These are phyloP conservation scores for Periconia sp. DNA, from an alignment of 2,329 filamentous ascomycete genomes.

Conservation along the genomic window DNA sequence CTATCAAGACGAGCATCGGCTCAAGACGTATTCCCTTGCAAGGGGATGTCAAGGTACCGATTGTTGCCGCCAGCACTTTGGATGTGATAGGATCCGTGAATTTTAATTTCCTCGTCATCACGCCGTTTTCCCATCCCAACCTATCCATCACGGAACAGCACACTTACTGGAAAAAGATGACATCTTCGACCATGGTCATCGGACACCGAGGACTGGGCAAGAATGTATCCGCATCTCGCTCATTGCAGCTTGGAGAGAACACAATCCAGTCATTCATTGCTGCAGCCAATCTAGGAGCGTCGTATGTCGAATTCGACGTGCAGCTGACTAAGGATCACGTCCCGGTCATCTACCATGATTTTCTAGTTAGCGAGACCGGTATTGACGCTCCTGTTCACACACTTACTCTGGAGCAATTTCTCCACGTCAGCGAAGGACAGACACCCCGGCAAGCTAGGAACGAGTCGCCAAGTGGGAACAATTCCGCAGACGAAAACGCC, in stretches of 20 bases:
- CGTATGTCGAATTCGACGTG: constrained; percentile 78
- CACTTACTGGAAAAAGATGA: constrained; percentile 88
- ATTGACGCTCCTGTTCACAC: constrained; percentile 97
- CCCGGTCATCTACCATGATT: constrained; percentile 98
- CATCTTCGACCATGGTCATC: constrained; percentile 83
- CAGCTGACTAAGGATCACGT: constrained; percentile 99
- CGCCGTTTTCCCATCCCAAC: constrained; percentile 89
- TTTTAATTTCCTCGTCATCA: constrained; percentile 96
- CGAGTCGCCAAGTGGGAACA: constrained; percentile 44
- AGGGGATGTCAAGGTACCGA: constrained; percentile 88
- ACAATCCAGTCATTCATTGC: constrained; percentile 95
- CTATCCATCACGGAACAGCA: constrained; percentile 89
- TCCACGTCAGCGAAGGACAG: constrained; percentile 73
- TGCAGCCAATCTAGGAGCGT: constrained; percentile 85
- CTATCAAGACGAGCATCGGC: constrained; percentile 79
- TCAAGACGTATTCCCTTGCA: constrained; percentile 88
- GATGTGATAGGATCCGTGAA: constrained; percentile 94
- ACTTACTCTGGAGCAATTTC: constrained; percentile 90
- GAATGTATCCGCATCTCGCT: constrained; percentile 80
- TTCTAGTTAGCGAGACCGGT: constrained; percentile 94
- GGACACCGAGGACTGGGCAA: constrained; percentile 78
- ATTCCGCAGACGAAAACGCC: constrained; percentile 15
- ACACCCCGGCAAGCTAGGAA: constrained; percentile 51
- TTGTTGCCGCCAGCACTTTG: constrained; percentile 76
- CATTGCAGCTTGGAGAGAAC: constrained; percentile 93